Base-by-base conservation (phyloP, 208 protist genomes). In the Leishmania amazonensis region DNA sequence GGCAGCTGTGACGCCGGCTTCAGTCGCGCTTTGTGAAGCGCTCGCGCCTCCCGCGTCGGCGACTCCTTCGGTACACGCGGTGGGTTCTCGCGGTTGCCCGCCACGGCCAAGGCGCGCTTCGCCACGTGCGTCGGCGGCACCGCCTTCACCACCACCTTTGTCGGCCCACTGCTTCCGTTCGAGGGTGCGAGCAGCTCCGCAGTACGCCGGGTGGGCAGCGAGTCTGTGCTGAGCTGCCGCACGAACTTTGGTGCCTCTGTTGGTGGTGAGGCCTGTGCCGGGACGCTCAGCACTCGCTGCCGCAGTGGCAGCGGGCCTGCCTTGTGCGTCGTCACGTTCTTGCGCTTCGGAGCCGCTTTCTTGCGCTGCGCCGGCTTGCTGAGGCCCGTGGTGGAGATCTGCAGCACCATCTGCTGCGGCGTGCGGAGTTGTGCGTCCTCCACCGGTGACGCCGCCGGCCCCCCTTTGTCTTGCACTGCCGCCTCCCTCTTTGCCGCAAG, bases 311-410 rank as follows among this genome's bases (percentile, higher is more conserved):
- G 45, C n/a, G 38, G 8, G 13, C 28, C 45, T 21, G 45, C 64
- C 62, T 70, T 72, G 21, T n/a, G 17, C 28, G 60, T 7, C 31
- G 28, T 49, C 17, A 73, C 42, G 68, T 28, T 42, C 77, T 51
- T 5, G 65, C 76, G 60, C 38, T 85, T 65, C 71, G 76, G 24
- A 3, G 51, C 76, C 6, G 60, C 76, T 21, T 80, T 76, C 45
- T 79, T 81, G 73, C 53, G 35, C 49, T 64, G 53, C 38, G 64
- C 72, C 8, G 78, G 73, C n/a, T 76, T 85, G 42, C 75, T 42
- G 60, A 85, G 82, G 49, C 73, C 83, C 15, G 38, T 54, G 83
- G 74, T 82, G 77, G 83, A 71, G 62, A 85, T 82, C 31, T 82
- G 79, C 62, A 85, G 62, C 38, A 82, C 64, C 78, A 85, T 70